Evolutionary conservation across 2,329 filamentous ascomycete species (phyloP), one percentile per base, ranked within the genome.

Genomic region (Chrysoporthe puriensis): DNA sequence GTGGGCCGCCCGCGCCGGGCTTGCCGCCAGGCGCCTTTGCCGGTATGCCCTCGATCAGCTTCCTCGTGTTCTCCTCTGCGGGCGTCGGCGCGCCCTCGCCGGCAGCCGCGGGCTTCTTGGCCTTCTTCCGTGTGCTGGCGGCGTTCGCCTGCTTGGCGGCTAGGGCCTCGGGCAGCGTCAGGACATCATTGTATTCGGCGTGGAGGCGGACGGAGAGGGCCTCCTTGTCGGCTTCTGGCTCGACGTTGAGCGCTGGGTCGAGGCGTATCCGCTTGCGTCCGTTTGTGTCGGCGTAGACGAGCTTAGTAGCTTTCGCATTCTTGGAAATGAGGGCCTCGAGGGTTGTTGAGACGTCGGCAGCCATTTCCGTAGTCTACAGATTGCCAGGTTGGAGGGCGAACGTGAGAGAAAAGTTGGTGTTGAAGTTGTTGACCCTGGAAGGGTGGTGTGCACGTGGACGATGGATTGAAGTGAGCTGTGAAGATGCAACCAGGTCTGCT

Each of bases 151-250:
- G 91, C 77, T 94, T 96, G 32, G 92, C 90, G 46, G 92, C 92
- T 26, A 97, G 85, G 1, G 88, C 88, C 32, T 90, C 87, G 6
- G 94, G 94, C 3, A 97, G 85, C 70, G 91, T 90, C 76, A 89
- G 88, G 32, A 96, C 90, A 74, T 90, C 83, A 73, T 89, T 86
- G 79, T 97, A 97, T 81, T 97, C 94, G 74, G 83, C 84, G 64
- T 85, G 84, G 75, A 92, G 88, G 60, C 90, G 87, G 64, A 84
- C 79, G 42, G 85, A 80, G 57, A 89, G 80, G 62, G 81, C 80
- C 58, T 82, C 72, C 69, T 78, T 76, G 64, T 77, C 77, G 54
- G 79, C 74, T 67, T 79, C 76, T 8, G 83, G 79, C 60, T 81
- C 79, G 66, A 81, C 78, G 4, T 80, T 77, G 58, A 77, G 78